Evolutionary conservation across 2,329 filamentous ascomycete species (phyloP), one percentile per base, ranked within the genome.

Genomic region (Neoarthrinium moseri): DNA sequence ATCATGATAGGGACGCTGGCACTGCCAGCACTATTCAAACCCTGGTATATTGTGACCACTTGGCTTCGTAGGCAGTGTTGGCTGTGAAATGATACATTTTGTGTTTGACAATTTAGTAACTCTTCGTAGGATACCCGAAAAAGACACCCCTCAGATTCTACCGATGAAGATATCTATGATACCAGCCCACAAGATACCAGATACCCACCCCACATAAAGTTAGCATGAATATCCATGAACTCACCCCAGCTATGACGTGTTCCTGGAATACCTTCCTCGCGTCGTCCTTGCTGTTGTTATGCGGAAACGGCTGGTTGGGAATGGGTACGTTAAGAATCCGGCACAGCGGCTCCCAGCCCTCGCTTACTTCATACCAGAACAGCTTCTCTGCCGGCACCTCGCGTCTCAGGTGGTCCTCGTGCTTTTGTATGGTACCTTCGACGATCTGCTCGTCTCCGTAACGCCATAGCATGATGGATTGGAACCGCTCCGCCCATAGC

Each of bases 331-430:
- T 35, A 8, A 35, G 18, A 17, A 35, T 35, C 32, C 17, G 10
- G 32, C 32, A 35, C 32, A 35, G 15, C 10, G 32, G 32, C 17
- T 35, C 32, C 32, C 32, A 35, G 18, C 32, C 32, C 8, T 35
- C 32, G 32, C 58, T 60, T 21, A 66, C 61, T 22, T 64, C 51
- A 45, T 66, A 66, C 50, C 59, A 65, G 51, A 61, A 61, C 3
- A 67, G 51, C 50, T 60, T 63, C 42, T 61, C 62, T 4, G 54
- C 48, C 15, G 63, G 64, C 5, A 67, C 62, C 8, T 60, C 57
- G 15, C 55, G 50, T 17, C 62, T 52, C 40, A 65, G 51, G 24
- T 62, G 58, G 24, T 60, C 55, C 51, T 64, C 60, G 48, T 63
- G 59, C 27, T 51, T 54, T 33, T 54, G 51, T 24, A 59, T 55